Evolutionary conservation across 345 rosid species (phyloP), one percentile per base, ranked within the genome.

Genomic region (Eucalyptus curtisii): DNA sequence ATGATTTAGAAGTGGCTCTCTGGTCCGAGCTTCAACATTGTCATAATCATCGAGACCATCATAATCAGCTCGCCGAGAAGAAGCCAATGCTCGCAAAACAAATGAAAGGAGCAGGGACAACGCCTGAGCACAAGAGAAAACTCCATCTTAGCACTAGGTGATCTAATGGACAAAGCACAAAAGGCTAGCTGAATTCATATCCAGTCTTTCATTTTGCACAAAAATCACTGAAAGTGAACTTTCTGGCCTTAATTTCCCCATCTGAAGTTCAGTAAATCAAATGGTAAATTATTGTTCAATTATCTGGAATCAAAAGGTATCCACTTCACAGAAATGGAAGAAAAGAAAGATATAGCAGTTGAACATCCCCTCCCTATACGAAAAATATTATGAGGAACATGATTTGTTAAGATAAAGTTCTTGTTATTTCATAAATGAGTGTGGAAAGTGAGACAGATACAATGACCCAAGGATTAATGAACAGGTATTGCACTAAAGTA

Each of bases 1-100:
- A 25, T 94, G 66, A 92, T 94, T 93, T 86, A 97, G 91, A 50
- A 96, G 97, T 86, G 99, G 98, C 86, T 95, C 96, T 92, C 95
- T 40, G 86, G 94, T 87, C 92, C 95, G 95, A 89, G 92, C 66
- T 86, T 59, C 64, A 30, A 53, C 87, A 53, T 86, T 76, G 84
- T 76, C 87, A 49, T 52, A 59, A 86, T 27, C 66, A 52, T 86
- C 87, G 33, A 50, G 47, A 22, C n/a, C 44, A 53, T 91, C 96
- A 84, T 90, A 64, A 85, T 94, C 92, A 82, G 90, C 68, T 86
- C 90, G 93, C 57, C 89, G 90, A 87, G 93, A 90, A 66, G 98
- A 92, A 91, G 95, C 92, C 95, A 96, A 92, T 87, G 94, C 95
- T 91, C 99, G 94, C 88, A 97, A 93, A 90, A 95, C 87, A 88